phyloP scores from a whole-genome alignment of 139 green algal species.

The Chlorella sorokiniana region DNA sequence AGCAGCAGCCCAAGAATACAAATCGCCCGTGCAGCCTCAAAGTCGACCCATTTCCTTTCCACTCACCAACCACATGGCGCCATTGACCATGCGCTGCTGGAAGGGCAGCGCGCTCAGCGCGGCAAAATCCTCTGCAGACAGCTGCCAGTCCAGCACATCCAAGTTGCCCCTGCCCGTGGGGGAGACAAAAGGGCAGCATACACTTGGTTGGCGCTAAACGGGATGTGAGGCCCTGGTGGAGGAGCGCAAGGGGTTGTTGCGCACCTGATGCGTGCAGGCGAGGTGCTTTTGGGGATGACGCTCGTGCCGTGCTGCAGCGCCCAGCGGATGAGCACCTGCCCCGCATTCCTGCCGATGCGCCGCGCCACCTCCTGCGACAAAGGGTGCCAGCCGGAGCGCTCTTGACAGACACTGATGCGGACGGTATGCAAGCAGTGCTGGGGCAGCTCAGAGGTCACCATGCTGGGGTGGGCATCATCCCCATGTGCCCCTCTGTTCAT shows the following conservation, averaged over 20 bases:
- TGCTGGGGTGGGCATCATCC: too few species aligned
- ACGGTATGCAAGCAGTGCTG: not conserved
- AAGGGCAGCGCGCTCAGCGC: constrained; percentile 55
- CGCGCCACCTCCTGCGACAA: constrained; percentile 51
- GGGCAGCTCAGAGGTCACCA: too few species aligned
- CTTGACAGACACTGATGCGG: not conserved
- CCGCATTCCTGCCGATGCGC: constrained; percentile 63
- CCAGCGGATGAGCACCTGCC: constrained; percentile 91
- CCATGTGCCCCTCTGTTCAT: too few species aligned
- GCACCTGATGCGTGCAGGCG: constrained; percentile 68
- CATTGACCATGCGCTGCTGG: constrained; percentile 81
- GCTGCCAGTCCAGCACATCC: constrained; percentile 74
- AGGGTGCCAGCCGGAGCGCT: not conserved
- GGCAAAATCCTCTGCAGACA: constrained; percentile 63
- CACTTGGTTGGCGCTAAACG: not conserved
- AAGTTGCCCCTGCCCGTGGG: constrained; percentile 70
- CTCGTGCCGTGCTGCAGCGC: constrained; percentile 86
- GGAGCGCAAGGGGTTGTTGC: constrained; percentile 33
- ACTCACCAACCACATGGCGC: constrained; percentile 58
- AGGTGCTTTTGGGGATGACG: constrained; percentile 88
- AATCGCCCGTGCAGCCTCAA: too few species aligned
- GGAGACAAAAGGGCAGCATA: not conserved
- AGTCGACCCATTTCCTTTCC: too few species aligned
- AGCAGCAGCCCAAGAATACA: too few species aligned
- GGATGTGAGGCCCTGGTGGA: not conserved